Evolutionary conservation across 2,329 filamentous ascomycete genomes (phyloP).

Genomic region (Xylaria hypoxylon): DNA sequence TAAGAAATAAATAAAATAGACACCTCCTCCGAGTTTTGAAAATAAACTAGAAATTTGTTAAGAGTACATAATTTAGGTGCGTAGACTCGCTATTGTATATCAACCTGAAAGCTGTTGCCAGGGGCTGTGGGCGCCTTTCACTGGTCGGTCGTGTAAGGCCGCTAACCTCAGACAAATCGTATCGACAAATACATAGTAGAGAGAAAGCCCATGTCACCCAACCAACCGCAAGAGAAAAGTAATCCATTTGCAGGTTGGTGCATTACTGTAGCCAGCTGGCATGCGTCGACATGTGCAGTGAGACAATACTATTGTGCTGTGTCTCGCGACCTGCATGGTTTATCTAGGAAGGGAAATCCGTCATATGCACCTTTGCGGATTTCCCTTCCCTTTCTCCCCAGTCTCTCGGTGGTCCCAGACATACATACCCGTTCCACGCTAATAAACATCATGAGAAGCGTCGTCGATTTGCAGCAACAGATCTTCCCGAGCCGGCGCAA

Average conservation of each 20-base stretch:
- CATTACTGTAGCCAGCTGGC: constrained; percentile 35
- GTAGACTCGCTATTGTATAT: too few species aligned
- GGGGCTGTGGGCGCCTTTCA: too few species aligned
- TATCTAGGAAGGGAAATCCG: constrained; percentile 37
- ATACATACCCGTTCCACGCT: constrained; percentile 1
- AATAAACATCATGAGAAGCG: constrained; percentile 43
- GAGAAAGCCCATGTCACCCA: constrained; percentile 9
- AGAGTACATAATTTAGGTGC: too few species aligned
- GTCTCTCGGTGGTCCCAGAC: constrained; percentile 4
- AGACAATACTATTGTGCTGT: constrained; percentile 37
- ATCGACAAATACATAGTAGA: constrained; percentile 6
- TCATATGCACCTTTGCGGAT: constrained; percentile 33
- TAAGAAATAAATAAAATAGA: too few species aligned
- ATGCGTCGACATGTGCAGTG: constrained; percentile 38
- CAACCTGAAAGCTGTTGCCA: too few species aligned
- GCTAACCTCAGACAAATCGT: too few species aligned
- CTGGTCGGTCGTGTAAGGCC: too few species aligned
- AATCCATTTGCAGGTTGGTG: constrained; percentile 3
- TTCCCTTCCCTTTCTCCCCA: constrained; percentile 13
- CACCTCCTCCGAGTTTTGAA: too few species aligned
- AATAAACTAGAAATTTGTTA: too few species aligned
- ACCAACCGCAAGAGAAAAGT: not conserved
- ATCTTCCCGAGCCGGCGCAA: constrained; percentile 38
- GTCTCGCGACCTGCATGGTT: constrained; percentile 32
- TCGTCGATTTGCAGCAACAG: constrained; percentile 38